Conservation (phyloP, 805 yeast genomes). For the Lipomyces orientalis region DNA sequence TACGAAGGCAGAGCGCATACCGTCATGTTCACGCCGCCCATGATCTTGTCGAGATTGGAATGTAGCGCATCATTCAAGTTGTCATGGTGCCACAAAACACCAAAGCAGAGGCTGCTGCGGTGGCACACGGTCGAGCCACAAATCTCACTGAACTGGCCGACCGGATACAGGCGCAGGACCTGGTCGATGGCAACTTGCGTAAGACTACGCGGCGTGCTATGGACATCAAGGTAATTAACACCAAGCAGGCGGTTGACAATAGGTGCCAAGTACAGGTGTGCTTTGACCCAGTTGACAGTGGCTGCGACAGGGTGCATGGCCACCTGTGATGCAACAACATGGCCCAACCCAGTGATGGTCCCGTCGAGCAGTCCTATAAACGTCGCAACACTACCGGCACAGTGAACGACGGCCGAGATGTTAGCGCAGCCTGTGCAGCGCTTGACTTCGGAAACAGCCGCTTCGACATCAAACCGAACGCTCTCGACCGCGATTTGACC, state of each 20-base stretch:
- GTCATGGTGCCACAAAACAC: background rate
- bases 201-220: background rate
- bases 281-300: background rate
- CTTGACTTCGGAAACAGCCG: background rate
- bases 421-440: background rate
- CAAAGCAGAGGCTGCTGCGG: background rate
- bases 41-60: background rate
- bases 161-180: background rate
- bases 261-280: background rate
- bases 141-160: background rate
- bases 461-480: background rate
- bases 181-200: background rate
- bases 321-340: background rate
- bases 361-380: background rate
- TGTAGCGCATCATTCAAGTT: background rate
- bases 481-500: background rate
- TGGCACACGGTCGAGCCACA: conserved; percentile 1
- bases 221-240: background rate
- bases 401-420: background rate
- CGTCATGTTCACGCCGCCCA: background rate
- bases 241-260: background rate
- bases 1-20: background rate
- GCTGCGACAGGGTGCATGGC: background rate
- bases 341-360: background rate
- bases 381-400: background rate